phyloP scores from a whole-genome alignment of 768 basidiomycete species.

The Leccinum longicurvipes region DNA sequence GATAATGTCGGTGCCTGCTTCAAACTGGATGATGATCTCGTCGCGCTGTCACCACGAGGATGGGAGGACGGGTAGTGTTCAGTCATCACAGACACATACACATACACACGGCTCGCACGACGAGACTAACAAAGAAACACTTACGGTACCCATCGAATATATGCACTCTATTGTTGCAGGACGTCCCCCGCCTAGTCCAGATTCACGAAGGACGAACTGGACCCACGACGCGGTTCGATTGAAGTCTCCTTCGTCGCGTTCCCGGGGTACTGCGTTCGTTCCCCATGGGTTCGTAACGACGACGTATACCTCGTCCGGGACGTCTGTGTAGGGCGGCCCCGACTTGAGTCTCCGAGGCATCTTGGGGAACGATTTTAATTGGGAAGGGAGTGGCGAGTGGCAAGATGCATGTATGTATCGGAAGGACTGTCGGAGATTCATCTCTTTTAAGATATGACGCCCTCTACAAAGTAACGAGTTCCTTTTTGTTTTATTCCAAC shows the following conservation, averaged over 20 bases:
- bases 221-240: constrained; percentile 27
- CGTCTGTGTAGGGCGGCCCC: constrained; percentile 28
- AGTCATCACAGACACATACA: background rate
- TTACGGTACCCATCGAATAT: constrained; percentile 30
- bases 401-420: background rate
- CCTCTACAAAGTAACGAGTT: constrained; percentile 12
- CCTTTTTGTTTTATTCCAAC: background rate
- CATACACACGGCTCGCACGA: background rate
- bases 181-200: constrained; percentile 11
- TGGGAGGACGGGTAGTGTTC: background rate
- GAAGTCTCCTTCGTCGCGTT: constrained; percentile 16
- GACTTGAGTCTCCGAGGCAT: constrained; percentile 21
- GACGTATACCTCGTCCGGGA: constrained; percentile 20
- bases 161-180: constrained; percentile 21
- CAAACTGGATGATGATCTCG: constrained; percentile 30
- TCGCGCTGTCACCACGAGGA: constrained; percentile 17
- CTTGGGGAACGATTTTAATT: background rate
- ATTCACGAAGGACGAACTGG: constrained; percentile 19
- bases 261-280: background rate
- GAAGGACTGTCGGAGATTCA: constrained; percentile 16
- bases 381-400: constrained; percentile 3
- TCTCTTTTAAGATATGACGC: constrained; percentile 6
- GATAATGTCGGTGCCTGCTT: constrained; percentile 19
- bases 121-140: constrained; percentile 5
- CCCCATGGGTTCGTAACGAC: constrained; percentile 28